Conservation (phyloP, 2,329 filamentous ascomycete genomes). For the Tolypocladium album region DNA sequence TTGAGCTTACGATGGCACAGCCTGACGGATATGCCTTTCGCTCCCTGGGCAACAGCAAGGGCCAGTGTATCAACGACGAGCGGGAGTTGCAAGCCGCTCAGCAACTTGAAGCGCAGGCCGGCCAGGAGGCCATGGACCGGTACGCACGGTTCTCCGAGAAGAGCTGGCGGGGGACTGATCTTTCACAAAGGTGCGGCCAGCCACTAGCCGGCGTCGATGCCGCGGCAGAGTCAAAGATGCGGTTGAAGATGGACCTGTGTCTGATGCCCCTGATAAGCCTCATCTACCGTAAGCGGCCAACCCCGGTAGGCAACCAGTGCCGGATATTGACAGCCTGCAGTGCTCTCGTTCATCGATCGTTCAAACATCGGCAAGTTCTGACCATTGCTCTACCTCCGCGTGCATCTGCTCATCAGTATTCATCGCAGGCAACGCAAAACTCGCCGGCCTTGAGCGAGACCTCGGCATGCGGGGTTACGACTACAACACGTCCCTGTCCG, state of each 20-base stretch:
- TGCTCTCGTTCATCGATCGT: constrained; percentile 46
- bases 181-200: constrained; percentile 30
- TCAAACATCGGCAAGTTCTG: constrained; percentile 48
- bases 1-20: not conserved
- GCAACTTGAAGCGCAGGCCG: not conserved
- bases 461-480: constrained; percentile 43
- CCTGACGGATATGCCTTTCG: not conserved
- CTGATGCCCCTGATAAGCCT: constrained; percentile 54
- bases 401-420: not conserved
- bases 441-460: constrained; percentile 46
- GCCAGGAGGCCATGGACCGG: not conserved
- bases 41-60: not conserved
- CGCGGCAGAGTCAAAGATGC: constrained; percentile 42
- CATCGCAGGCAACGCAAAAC: constrained; percentile 40
- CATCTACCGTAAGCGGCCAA: constrained; percentile 38
- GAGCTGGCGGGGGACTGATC: not conserved
- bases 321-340: not conserved
- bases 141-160: not conserved
- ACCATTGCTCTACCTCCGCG: too few relatives aligned
- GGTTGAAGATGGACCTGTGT: constrained; percentile 52
- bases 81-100: not conserved
- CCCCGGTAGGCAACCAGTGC: too few relatives aligned
- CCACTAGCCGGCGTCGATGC: constrained; percentile 39
- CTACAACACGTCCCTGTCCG: constrained; percentile 49
- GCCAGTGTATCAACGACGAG: not conserved